phyloP scores from a whole-genome alignment of 2,329 filamentous ascomycete species.

The Hypoxylon sp. region DNA sequence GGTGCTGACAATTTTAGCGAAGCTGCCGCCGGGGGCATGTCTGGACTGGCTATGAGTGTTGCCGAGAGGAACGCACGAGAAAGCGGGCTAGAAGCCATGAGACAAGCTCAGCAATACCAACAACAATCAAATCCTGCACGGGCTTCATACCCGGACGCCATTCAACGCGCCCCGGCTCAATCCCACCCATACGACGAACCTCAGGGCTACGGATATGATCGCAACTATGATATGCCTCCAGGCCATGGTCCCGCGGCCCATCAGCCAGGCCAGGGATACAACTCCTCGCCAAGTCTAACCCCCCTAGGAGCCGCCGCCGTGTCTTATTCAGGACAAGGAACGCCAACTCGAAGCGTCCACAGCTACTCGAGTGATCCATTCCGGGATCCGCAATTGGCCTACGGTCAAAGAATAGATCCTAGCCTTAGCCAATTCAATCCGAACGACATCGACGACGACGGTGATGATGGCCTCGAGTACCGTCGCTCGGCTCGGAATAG shows the following conservation, averaged over 20 bases:
- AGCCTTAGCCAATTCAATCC: conserved; percentile 76
- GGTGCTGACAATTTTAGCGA: conserved; percentile 76
- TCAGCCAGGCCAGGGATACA: conserved; percentile 51
- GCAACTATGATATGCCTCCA: conserved; percentile 43
- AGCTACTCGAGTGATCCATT: conserved; percentile 76
- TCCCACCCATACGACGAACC: conserved; percentile 39
- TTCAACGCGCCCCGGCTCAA: conserved; percentile 39
- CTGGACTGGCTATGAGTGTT: conserved; percentile 74
- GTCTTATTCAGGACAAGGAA: conserved; percentile 52
- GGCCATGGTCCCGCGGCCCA: conserved; percentile 37
- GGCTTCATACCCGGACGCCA: conserved; percentile 39
- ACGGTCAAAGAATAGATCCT: conserved; percentile 60
- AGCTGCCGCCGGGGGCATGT: conserved; percentile 72
- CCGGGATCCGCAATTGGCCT: conserved; percentile 63
- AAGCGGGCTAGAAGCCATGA: conserved; percentile 73
- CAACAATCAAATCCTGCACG: conserved; percentile 29
- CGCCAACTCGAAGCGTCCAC: conserved; percentile 64
- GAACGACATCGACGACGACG: conserved; percentile 85
- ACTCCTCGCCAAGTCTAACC: conserved; percentile 60
- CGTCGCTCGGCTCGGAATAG: conserved; percentile 65
- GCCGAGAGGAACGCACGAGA: conserved; percentile 74
- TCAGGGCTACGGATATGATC: conserved; percentile 41
- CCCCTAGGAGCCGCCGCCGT: conserved; percentile 54
- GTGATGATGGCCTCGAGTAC: conserved; percentile 82
- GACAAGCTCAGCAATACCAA: conserved; percentile 52